These are phyloP conservation scores for Penicillium vulpinum DNA, from an alignment of 2,329 filamentous ascomycete genomes.

Conservation along the genomic window DNA sequence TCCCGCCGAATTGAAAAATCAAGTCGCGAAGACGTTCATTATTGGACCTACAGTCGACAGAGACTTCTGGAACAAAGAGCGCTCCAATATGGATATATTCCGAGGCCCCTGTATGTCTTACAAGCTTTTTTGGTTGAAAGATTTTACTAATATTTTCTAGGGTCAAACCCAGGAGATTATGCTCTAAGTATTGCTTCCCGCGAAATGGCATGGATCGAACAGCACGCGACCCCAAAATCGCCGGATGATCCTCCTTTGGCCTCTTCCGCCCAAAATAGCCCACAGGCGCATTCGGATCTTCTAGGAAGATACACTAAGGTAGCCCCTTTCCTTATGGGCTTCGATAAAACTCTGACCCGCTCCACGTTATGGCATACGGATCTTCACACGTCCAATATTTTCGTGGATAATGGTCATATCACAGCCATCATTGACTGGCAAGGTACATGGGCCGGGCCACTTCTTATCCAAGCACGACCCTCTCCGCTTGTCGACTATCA, in stretches of 20 bases:
- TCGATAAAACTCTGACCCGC: slow-evolving; percentile 20
- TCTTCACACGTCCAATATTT: slow-evolving; percentile 43
- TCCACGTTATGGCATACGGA: slow-evolving; percentile 45
- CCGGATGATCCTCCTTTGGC: slow-evolving; percentile 23
- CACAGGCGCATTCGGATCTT: slow-evolving; percentile 34
- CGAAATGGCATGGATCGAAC: slow-evolving; percentile 41
- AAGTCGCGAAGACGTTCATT: slow-evolving; percentile 33
- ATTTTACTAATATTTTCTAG: slow-evolving; percentile 22
- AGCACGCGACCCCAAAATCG: slow-evolving; percentile 24
- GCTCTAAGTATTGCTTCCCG: slow-evolving; percentile 32
- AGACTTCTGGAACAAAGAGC: slow-evolving; percentile 39
- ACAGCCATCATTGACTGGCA: slow-evolving; percentile 49
- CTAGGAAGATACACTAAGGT: slow-evolving; percentile 36
- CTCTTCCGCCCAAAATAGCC: slow-evolving; percentile 30
- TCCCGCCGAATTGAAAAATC: slow-evolving; percentile 31
- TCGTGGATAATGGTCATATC: slow-evolving; percentile 37
- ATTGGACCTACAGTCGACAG: slow-evolving; percentile 40
- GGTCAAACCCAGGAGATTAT: slow-evolving; percentile 37
- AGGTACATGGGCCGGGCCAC: slow-evolving; percentile 31
- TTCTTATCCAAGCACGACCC: slow-evolving; percentile 26
- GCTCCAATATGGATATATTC: slow-evolving; percentile 36
- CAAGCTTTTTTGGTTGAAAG: slow-evolving; percentile 9
- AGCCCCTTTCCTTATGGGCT: slow-evolving; percentile 32
- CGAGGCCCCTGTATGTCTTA: slow-evolving; percentile 42
- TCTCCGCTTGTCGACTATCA: slow-evolving; percentile 28